Percentiles rank a stretch among this genome's conserved stretches.
Conservation (phyloP, 495 filamentous ascomycete species). For the Penicillium cinerascens region DNA sequence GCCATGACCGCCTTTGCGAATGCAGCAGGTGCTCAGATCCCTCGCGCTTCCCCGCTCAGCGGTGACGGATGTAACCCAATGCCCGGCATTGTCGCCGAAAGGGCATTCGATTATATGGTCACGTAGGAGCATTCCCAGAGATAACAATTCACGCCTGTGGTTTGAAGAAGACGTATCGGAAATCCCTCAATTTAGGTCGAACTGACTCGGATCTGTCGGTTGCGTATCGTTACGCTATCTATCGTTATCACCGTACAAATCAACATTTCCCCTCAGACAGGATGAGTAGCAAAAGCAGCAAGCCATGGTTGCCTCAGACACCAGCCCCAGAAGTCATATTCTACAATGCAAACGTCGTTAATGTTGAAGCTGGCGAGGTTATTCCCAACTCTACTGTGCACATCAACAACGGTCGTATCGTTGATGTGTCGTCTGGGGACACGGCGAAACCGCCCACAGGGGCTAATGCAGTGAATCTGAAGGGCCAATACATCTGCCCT, state of each 20-base stretch:
- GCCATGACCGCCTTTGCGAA: no score
- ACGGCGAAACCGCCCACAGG: neutral
- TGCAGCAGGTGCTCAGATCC: no score
- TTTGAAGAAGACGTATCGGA: neutral
- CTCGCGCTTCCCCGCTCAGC: neutral
- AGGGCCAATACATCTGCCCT: slow-evolving; percentile 48
- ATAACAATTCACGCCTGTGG: neutral
- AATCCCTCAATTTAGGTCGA: neutral
- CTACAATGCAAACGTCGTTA: slow-evolving; percentile 23
- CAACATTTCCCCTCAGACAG: neutral
- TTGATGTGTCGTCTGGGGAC: neutral
- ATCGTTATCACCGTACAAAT: neutral
- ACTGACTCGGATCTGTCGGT: neutral
- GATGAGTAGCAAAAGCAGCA: slow-evolving; percentile 3
- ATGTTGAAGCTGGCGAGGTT: slow-evolving; percentile 14
- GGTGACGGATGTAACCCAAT: neutral
- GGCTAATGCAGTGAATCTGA: slow-evolving; percentile 27
- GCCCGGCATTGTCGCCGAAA: neutral
- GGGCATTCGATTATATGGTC: neutral
- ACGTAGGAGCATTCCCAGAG: neutral
- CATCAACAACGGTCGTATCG: slow-evolving; percentile 15
- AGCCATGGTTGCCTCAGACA: slow-evolving; percentile 24
- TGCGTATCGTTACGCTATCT: neutral
- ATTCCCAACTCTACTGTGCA: slow-evolving; percentile 7
- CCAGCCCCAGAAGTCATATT: slow-evolving; percentile 15